Percentiles rank a stretch among this genome's conserved stretches.
Conservation (phyloP, 106 monocot genomes). For the Narthecium ossifragum region DNA sequence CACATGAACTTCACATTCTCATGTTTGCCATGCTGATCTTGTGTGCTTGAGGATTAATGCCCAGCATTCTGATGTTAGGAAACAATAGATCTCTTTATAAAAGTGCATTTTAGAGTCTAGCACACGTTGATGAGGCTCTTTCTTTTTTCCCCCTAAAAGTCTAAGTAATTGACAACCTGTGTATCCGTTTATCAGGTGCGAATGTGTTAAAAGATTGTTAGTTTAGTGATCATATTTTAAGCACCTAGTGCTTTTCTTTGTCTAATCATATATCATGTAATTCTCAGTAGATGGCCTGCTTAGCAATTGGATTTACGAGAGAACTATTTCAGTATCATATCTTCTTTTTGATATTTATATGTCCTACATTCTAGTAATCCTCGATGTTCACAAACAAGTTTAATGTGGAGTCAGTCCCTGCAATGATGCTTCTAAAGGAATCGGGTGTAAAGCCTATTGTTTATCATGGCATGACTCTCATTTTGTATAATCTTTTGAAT, state of each 20-base stretch:
- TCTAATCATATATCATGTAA: background rate
- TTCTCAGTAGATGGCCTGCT: background rate
- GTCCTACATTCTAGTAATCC: background rate
- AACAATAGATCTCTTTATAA: too few relatives aligned
- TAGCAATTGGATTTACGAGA: background rate
- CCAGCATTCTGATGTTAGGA: too few relatives aligned
- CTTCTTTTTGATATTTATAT: background rate
- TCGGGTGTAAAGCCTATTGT: conserved; percentile 59
- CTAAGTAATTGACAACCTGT: background rate
- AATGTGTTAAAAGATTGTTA: background rate
- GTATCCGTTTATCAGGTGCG: background rate
- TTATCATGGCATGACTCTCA: conserved; percentile 65
- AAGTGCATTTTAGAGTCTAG: too few relatives aligned
- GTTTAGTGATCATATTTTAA: too few relatives aligned
- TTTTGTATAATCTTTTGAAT: background rate
- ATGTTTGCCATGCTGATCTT: too few relatives aligned
- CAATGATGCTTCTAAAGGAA: conserved; percentile 76
- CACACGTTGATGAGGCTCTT: background rate
- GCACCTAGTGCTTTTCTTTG: background rate
- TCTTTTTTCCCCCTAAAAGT: background rate
- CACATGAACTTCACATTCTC: too few relatives aligned
- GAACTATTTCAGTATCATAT: background rate
- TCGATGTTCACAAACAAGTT: conserved; percentile 38
- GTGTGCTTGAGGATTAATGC: too few relatives aligned
- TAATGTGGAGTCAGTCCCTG: conserved; percentile 83